phyloP scores from a whole-genome alignment of 257 asterid genomes.

The Solanum paucissectum region DNA sequence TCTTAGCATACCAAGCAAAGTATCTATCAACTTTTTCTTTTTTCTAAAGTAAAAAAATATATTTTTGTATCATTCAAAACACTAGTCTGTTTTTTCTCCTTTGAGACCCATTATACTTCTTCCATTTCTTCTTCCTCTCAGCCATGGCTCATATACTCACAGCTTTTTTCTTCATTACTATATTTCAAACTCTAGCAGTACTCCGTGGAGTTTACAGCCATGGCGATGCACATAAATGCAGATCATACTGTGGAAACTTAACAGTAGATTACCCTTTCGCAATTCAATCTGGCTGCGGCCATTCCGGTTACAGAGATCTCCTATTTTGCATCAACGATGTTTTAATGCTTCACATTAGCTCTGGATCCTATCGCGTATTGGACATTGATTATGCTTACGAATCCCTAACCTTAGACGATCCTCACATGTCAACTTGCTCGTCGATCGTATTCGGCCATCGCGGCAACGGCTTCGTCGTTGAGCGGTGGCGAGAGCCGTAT shows the following conservation, averaged over 20 bases:
- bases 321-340: conserved; percentile 81
- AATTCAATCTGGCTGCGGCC: conserved; percentile 78
- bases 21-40: conserved; percentile 19
- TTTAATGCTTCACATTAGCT: conserved; percentile 68
- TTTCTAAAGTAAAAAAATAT: neutral
- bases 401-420: conserved; percentile 67
- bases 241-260: conserved; percentile 82
- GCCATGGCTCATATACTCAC: conserved; percentile 34
- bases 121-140: neutral
- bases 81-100: neutral
- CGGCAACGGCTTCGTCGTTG: conserved; percentile 84
- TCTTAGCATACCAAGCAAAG: conserved; percentile 53
- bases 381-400: conserved; percentile 75
- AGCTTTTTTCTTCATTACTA: neutral
- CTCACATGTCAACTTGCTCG: conserved; percentile 85
- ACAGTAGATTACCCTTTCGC: conserved; percentile 74
- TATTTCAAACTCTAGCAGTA: conserved; percentile 4
- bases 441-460: conserved; percentile 60
- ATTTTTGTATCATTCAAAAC: neutral
- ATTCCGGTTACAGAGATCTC: conserved; percentile 70
- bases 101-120: neutral
- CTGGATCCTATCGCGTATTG: conserved; percentile 85
- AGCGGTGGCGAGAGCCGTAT: conserved; percentile 60
- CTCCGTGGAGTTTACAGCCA: conserved; percentile 13
- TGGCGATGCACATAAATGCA: conserved; percentile 40